These are phyloP conservation scores for Fraxinus sp. DNA, from an alignment of 305 asterid species.

Conservation along the genomic window DNA sequence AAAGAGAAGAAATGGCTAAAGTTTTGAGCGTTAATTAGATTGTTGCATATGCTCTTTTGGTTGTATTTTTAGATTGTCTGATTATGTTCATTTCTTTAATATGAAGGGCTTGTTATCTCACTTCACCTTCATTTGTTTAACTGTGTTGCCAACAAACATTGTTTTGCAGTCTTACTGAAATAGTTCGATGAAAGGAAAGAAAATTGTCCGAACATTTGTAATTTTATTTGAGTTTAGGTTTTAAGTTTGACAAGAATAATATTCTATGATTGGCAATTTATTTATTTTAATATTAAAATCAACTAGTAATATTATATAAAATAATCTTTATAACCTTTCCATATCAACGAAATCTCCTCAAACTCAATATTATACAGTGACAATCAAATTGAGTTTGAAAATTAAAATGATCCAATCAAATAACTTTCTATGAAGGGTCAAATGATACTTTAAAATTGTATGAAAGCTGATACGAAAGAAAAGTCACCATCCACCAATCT, in stretches of 20 bases:
- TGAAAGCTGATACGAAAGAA: background rate
- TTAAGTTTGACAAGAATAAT: background rate
- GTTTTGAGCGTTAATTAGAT: constrained; percentile 44
- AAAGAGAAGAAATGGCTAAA: constrained; percentile 94
- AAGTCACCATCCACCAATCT: background rate
- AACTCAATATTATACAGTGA: background rate
- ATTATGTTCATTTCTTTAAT: background rate
- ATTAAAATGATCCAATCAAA: background rate
- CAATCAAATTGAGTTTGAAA: background rate
- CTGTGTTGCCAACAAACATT: background rate
- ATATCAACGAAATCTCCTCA: background rate
- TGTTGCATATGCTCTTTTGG: constrained; percentile 24
- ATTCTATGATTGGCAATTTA: background rate
- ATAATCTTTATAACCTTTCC: background rate
- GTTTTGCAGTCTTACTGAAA: background rate
- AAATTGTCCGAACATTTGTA: background rate
- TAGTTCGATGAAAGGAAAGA: background rate
- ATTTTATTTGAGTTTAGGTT: background rate
- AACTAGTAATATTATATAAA: background rate
- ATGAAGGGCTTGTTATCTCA: background rate
- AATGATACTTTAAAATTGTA: background rate
- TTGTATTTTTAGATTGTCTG: background rate
- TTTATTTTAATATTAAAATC: too few relatives aligned
- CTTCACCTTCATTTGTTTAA: background rate
- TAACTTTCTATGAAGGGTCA: background rate